Conservation (phyloP, 2,329 filamentous ascomycete genomes). For the Botrytis squamosa region DNA sequence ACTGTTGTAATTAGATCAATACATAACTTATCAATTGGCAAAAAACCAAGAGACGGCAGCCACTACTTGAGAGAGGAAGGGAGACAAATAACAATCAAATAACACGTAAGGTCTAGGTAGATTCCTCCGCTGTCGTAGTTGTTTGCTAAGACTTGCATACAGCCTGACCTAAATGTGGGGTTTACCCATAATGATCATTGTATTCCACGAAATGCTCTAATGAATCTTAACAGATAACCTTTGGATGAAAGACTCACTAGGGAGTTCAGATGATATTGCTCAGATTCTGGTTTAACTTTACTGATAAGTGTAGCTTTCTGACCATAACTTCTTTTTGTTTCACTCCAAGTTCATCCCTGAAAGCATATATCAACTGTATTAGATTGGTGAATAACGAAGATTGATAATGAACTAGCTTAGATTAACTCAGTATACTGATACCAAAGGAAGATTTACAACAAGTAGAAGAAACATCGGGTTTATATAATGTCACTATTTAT, state of each 20-base stretch:
- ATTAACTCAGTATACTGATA: no score
- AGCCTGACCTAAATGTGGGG: background rate
- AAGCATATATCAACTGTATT: background rate
- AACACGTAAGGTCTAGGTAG: no score
- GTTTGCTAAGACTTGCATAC: background rate
- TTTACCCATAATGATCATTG: background rate
- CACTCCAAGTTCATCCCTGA: background rate
- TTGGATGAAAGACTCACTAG: background rate
- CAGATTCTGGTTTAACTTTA: background rate
- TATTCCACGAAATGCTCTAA: rapidly evolving
- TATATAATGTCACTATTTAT: no score
- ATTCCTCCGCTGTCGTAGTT: background rate
- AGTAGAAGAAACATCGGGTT: no score
- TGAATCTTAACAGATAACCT: background rate
- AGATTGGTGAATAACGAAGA: background rate
- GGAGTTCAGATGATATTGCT: background rate
- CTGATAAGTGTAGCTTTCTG: background rate
- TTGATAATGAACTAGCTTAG: no score
- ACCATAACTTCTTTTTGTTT: background rate
- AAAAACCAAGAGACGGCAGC: background rate
- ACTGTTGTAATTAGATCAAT: background rate
- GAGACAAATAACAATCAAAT: background rate
- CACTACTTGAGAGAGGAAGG: background rate
- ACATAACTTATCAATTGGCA: background rate
- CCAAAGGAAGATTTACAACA: no score